Conservation (phyloP, 768 basidiomycete genomes). For the Tricholoma saponaceum region DNA sequence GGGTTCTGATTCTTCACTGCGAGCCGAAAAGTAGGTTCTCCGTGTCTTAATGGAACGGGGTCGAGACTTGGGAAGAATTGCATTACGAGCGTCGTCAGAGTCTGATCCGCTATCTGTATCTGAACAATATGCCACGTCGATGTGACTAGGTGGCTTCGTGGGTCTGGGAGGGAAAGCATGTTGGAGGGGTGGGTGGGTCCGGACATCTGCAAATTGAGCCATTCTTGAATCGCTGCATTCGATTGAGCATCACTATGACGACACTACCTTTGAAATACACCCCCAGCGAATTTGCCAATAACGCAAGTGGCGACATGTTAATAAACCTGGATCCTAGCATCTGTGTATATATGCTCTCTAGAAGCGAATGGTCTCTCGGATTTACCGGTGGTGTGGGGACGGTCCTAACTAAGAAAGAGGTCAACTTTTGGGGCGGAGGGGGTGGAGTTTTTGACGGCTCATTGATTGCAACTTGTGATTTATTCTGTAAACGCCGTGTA, state of each 20-base stretch:
- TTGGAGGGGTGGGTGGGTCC: slow-evolving; percentile 61
- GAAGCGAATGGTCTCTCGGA: slow-evolving; percentile 62
- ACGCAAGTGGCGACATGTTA: slow-evolving; percentile 58
- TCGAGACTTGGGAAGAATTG: slow-evolving; percentile 26
- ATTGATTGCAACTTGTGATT: slow-evolving; percentile 2
- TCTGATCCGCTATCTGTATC: slow-evolving; percentile 23
- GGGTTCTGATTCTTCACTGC: slow-evolving; percentile 12
- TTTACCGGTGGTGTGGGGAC: slow-evolving; percentile 41
- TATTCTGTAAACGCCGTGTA: not conserved
- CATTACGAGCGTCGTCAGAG: slow-evolving; percentile 34
- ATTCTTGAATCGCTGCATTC: not conserved
- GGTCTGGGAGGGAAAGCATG: slow-evolving; percentile 49
- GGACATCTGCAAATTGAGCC: slow-evolving; percentile 42
- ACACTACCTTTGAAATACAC: slow-evolving; percentile 58
- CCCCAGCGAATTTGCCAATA: slow-evolving; percentile 53
- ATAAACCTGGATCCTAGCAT: slow-evolving; percentile 69
- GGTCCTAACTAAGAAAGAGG: slow-evolving; percentile 32
- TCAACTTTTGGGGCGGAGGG: slow-evolving; percentile 12
- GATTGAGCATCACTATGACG: not conserved
- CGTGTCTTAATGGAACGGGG: slow-evolving; percentile 17
- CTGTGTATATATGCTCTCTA: slow-evolving; percentile 62
- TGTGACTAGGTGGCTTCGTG: slow-evolving; percentile 7
- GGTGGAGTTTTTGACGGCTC: not conserved
- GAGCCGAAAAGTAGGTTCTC: slow-evolving; percentile 10
- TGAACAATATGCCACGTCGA: not conserved